Base-by-base conservation (phyloP, 306 rosid genomes). In the Vachellia pachyceras region DNA sequence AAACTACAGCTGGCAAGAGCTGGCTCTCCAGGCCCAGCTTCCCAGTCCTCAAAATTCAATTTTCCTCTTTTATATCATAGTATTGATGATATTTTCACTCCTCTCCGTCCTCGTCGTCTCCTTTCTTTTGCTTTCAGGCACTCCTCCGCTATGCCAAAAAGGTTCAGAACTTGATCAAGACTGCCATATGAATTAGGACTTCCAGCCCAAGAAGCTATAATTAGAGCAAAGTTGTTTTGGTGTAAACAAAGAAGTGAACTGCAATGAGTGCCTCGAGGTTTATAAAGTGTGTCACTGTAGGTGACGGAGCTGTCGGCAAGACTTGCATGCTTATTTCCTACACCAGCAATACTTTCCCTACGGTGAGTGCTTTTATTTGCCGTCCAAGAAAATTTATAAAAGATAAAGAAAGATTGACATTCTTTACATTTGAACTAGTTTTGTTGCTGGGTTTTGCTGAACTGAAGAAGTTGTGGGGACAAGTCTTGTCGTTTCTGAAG, bases 281-380 rank as follows among this genome's bases (percentile, higher is more conserved):
- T 82, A 92, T 95, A 10, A 95, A 95, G 92, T 95, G 98, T 55
- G 98, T 95, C 57, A 95, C 98, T 0, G 98, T 95, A 0, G 98
- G 98, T 44, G 98, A 95, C 49, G 97, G 98, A 42, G 98, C 98
- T 2, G 97, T 95, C 40, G 98, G 98, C 82, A 92, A 95, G 84
- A 95, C 98, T 79, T 95, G 98, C 86, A 91, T 95, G 98, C 98
- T 92, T 73, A 95, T 95, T 83, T 95, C 98, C 72, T 92, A 94
- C 84, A 94, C 98, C 83, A 95, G 97, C 92, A 95, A 92, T 87
- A 95, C 98, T 84, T 92, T 95, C 88, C 98, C 97, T 33, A 92
- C 97, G 85, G 98, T 92, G 17, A 80, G 90, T 75, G 39, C 54
- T 14, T 55, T 64, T 84, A 52, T 83, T 70, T 83, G 72, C 25